Evolutionary conservation across 352 stramenopile genomes (phyloP).

Genomic region (Ochromonadaceae sp.): DNA sequence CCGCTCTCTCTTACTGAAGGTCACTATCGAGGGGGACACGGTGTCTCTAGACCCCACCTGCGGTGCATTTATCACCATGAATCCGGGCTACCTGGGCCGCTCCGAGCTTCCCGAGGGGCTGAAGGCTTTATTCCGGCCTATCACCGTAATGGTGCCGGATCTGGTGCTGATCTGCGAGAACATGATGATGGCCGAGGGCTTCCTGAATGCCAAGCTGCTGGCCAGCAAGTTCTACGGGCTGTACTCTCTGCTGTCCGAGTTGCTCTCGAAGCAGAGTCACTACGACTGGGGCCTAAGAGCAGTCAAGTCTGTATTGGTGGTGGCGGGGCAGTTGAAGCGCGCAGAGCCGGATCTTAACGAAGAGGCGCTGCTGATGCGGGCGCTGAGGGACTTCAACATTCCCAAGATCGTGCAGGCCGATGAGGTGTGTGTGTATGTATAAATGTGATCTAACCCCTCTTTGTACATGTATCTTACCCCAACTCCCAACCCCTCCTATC

Average conservation of each 20-base stretch:
- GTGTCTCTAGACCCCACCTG: slow-evolving; percentile 54
- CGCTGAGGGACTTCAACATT: slow-evolving; percentile 80
- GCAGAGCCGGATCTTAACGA: slow-evolving; percentile 65
- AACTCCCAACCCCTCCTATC: too few relatives aligned
- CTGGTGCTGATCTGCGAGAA: slow-evolving; percentile 82
- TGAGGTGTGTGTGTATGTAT: slow-evolving; percentile 41
- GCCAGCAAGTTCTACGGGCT: slow-evolving; percentile 80
- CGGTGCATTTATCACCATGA: slow-evolving; percentile 77
- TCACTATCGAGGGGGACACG: slow-evolving; percentile 72
- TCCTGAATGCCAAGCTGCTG: slow-evolving; percentile 68
- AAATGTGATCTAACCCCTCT: too few relatives aligned
- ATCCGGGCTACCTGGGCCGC: slow-evolving; percentile 69
- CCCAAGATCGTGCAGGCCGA: slow-evolving; percentile 80
- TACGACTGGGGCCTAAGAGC: slow-evolving; percentile 84
- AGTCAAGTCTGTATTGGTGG: slow-evolving; percentile 72
- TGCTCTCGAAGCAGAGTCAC: slow-evolving; percentile 72
- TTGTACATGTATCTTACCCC: too few relatives aligned
- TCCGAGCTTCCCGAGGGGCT: slow-evolving; percentile 71
- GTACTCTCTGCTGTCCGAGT: slow-evolving; percentile 65
- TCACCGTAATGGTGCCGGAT: slow-evolving; percentile 82
- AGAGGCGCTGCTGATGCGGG: slow-evolving; percentile 75
- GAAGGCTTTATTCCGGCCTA: slow-evolving; percentile 74
- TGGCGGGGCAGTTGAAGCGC: slow-evolving; percentile 72
- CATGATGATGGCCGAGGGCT: slow-evolving; percentile 83
- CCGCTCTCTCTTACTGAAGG: too few relatives aligned